Base-by-base conservation (phyloP, 2,329 filamentous ascomycete genomes). In the Capronia americana region DNA sequence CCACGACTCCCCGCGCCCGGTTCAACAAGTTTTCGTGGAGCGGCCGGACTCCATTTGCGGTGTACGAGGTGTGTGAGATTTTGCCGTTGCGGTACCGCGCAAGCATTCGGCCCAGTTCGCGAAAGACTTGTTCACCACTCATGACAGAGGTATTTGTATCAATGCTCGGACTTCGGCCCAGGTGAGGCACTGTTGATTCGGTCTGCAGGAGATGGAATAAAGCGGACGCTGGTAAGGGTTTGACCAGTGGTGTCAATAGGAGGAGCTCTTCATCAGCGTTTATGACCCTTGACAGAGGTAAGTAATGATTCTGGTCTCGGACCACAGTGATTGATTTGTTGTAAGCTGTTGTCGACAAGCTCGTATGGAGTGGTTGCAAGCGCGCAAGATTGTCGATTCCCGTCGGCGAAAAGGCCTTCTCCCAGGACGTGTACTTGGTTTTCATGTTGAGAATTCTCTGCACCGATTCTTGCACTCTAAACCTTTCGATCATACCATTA, bases 11-110 rank as follows among this genome's bases (percentile, higher is more conserved):
- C 59, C 90, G 92, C 11, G 93, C 93, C 72, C 93, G 86, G 71
- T 93, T 91, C 76, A 97, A 96, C 20, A 97, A 83, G 69, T 94
- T 95, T 74, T 98, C 94, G 75, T 98, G 94, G 0, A 97, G 91
- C 77, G 93, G 93, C 44, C 93, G 86, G 2, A 98, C 90, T 14
- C 93, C 93, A 72, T 97, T 96, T 0, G 93, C 92, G 0, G 94
- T 97, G 75, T 98, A 98, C 12, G 93, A 97, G 1, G 94, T 97
- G 77, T 98, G 93, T 17, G 97, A 82, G 5, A 97, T 87, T 74
- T 95, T 92, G 23, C 93, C 92, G 72, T 91, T 92, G 24, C 93
- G 85, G 70, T 93, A 91, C 60, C 94, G 86, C 11, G 94, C 93
- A n/a, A 98, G 81, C 6, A 92, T 92, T 72, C 92, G 87, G 1